Base-by-base conservation (phyloP, 352 stramenopile species). In the Aphanomyces stellatus region DNA sequence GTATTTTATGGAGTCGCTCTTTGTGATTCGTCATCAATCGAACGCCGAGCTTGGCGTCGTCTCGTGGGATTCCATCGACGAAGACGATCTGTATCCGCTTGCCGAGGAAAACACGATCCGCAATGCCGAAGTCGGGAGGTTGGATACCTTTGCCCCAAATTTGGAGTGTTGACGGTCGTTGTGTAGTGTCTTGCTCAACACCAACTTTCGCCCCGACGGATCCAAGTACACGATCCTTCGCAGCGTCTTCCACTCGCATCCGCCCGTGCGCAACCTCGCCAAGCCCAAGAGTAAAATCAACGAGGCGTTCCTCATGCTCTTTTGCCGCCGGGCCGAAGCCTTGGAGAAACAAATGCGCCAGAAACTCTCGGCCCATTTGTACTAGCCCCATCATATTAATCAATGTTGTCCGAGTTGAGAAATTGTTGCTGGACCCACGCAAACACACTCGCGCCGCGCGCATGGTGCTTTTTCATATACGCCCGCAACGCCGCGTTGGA, bases 111-210 rank as follows among this genome's bases (percentile, higher is more conserved):
- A 73, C 4, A 74, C 73, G 49, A 69, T 92, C 43, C 79, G 77
- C 33, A 92, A 92, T 59, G 80, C 90, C 30, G 83, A 92, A 81
- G 72, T 92, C 30, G 83, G 83, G 69, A 89, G 83, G 82, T 91
- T 73, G 63, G 37, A 43, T 43, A 17, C n/a, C n/a, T n/a, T n/a
- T n/a, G 37, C 37, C 8, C 37, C 8, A 43, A 43, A 43, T 42
- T 19, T 62, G 11, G 43, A 5, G 17, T 0, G 59, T 42, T 69
- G 11, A 48, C 53, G 1, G 35, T 33, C 6, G 41, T 48, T 55
- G 30, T 49, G 10, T 65, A 34, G 62, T 15, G 51, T 67, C 31
- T 51, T 30, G 4, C 51, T 31, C 60, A 91, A 81, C 56, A 88
- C 81, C 62, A 84, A 85, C 22, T 72, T 90, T 8, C 80, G 89